These are phyloP conservation scores for Phaeotremella skinneri DNA, from an alignment of 768 basidiomycete species.

Conservation along the genomic window DNA sequence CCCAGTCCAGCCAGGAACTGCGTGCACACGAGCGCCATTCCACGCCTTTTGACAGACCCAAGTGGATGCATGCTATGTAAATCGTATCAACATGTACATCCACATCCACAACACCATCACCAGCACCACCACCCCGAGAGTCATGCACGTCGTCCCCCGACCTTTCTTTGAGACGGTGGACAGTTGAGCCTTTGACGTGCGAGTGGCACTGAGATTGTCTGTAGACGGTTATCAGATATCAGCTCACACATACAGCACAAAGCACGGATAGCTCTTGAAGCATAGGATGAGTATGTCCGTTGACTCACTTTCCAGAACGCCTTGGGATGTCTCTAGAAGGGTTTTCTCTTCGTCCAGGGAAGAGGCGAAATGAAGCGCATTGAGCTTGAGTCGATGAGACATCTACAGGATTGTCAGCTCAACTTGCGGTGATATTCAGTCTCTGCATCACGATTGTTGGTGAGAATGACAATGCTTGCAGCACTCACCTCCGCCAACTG, in stretches of 20 bases:
- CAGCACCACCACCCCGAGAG: slow-evolving; percentile 62
- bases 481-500: slow-evolving; percentile 47
- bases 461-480: background rate
- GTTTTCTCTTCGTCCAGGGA: slow-evolving; percentile 71
- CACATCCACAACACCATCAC: slow-evolving; percentile 63
- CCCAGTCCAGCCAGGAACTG: too few species aligned
- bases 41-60: too few species aligned
- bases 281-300: slow-evolving; percentile 18
- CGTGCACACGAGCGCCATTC: too few species aligned
- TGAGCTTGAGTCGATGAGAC: slow-evolving; percentile 82
- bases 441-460: too few species aligned
- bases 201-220: slow-evolving; percentile 48
- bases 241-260: background rate
- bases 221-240: slow-evolving; percentile 3
- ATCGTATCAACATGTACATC: slow-evolving; percentile 51
- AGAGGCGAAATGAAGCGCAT: slow-evolving; percentile 73
- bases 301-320: slow-evolving; percentile 70
- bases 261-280: slow-evolving; percentile 61
- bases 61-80: too few species aligned
- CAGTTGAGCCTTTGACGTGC: slow-evolving; percentile 56
- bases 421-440: background rate
- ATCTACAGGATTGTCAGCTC: slow-evolving; percentile 58
- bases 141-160: slow-evolving; percentile 69
- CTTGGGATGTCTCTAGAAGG: slow-evolving; percentile 65
- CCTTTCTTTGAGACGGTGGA: slow-evolving; percentile 65